These are phyloP conservation scores for Paulownia fortunei DNA, from an alignment of 257 asterid species.

Conservation along the genomic window DNA sequence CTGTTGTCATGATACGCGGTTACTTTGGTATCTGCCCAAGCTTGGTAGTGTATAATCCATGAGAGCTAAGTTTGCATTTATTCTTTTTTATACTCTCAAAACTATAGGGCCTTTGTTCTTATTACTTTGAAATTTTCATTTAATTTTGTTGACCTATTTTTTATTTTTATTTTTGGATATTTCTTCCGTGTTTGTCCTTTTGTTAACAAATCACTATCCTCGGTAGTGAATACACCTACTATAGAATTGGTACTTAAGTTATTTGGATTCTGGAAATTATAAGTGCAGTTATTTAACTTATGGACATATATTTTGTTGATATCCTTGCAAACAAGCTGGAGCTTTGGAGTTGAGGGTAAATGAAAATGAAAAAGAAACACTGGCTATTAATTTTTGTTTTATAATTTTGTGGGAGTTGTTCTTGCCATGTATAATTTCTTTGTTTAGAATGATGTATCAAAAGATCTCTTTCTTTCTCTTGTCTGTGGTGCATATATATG, in stretches of 20 bases:
- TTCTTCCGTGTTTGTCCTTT: not conserved
- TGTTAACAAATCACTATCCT: not conserved
- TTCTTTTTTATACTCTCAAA: not conserved
- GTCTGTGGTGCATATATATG: not conserved
- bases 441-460: not conserved
- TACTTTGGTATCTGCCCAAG: not conserved
- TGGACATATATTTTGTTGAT: not conserved
- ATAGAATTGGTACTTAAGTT: not conserved
- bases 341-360: not conserved
- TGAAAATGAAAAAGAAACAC: not conserved
- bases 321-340: slow-evolving; percentile 11
- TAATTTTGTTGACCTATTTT: not conserved
- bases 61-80: not conserved
- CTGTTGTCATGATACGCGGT: not conserved
- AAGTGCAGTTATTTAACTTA: not conserved
- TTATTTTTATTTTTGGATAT: not conserved
- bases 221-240: not conserved
- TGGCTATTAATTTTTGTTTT: not conserved
- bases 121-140: not conserved
- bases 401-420: not conserved
- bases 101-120: not conserved
- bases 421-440: not conserved
- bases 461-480: slow-evolving; percentile 16
- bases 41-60: slow-evolving; percentile 17
- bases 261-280: not conserved